Percentiles rank a stretch among this genome's conserved stretches.
phyloP scores from a whole-genome alignment of 352 stramenopile species.

The Globisporangium mamillatum region DNA sequence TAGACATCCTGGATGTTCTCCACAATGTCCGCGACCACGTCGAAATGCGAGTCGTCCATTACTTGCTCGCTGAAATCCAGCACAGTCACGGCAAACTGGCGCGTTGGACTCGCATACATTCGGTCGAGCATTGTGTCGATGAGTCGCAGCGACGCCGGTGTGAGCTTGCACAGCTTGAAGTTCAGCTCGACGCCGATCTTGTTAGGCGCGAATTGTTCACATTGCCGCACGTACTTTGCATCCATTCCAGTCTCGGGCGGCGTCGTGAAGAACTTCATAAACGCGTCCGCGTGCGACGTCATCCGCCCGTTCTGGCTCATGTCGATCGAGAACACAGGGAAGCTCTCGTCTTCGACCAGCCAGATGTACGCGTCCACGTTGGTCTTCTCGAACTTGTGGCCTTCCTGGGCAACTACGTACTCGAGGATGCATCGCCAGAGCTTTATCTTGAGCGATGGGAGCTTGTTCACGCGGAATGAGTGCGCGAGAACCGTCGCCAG shows the following conservation, averaged over 20 bases:
- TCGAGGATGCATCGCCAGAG: neutral
- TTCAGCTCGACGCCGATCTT: too few relatives aligned
- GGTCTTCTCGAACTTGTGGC: too few relatives aligned
- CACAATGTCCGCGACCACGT: neutral
- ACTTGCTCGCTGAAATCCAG: neutral
- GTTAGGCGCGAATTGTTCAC: too few relatives aligned
- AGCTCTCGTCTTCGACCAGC: too few relatives aligned
- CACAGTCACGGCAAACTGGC: neutral
- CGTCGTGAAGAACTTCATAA: neutral
- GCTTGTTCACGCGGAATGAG: neutral
- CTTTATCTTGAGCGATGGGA: neutral
- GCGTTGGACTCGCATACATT: neutral
- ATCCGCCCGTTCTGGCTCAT: neutral
- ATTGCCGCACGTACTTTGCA: too few relatives aligned
- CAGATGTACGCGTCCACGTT: too few relatives aligned
- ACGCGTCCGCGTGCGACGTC: neutral
- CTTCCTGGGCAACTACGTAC: too few relatives aligned
- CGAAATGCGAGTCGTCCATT: neutral
- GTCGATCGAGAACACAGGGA: too few relatives aligned
- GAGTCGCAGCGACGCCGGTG: neutral
- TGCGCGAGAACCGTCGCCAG: neutral
- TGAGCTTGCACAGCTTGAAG: too few relatives aligned
- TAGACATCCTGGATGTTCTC: neutral
- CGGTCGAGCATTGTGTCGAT: neutral
- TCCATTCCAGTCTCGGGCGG: neutral